These are phyloP conservation scores for Lentinula sp. DNA, from an alignment of 768 basidiomycete species.

Conservation along the genomic window DNA sequence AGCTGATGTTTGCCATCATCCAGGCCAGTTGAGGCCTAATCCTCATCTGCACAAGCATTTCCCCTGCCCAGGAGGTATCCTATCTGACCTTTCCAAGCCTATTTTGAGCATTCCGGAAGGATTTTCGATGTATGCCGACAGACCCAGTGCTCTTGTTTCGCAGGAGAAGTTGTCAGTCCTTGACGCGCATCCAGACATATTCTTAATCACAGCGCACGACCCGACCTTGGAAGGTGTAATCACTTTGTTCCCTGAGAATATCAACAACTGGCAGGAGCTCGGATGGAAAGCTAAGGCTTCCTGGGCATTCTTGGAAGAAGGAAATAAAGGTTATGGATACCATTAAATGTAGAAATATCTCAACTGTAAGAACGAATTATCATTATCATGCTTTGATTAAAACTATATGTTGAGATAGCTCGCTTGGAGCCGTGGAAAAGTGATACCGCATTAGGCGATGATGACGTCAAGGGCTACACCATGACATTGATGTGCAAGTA, in stretches of 20 bases:
- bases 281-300: conserved; percentile 12
- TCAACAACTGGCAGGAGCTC: conserved; percentile 14
- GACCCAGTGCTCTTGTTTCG: conserved; percentile 6
- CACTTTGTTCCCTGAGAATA: conserved; percentile 7
- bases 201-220: conserved; percentile 15
- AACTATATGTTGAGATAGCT: no score
- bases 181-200: conserved; percentile 14
- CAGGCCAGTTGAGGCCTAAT: conserved; percentile 17
- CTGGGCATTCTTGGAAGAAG: conserved; percentile 13
- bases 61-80: conserved; percentile 10
- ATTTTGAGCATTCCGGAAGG: not conserved
- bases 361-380: not conserved
- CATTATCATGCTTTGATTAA: not conserved
- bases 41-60: conserved; percentile 8
- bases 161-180: conserved; percentile 9
- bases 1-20: conserved; percentile 15
- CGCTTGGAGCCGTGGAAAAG: no score
- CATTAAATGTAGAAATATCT: not conserved
- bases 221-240: conserved; percentile 8
- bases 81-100: conserved; percentile 5
- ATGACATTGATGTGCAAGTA: no score
- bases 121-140: conserved; percentile 6
- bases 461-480: no score
- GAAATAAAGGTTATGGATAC: conserved; percentile 6
- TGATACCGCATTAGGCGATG: no score